Conservation (phyloP, 768 basidiomycete genomes). For the Tylopilus intermedius region DNA sequence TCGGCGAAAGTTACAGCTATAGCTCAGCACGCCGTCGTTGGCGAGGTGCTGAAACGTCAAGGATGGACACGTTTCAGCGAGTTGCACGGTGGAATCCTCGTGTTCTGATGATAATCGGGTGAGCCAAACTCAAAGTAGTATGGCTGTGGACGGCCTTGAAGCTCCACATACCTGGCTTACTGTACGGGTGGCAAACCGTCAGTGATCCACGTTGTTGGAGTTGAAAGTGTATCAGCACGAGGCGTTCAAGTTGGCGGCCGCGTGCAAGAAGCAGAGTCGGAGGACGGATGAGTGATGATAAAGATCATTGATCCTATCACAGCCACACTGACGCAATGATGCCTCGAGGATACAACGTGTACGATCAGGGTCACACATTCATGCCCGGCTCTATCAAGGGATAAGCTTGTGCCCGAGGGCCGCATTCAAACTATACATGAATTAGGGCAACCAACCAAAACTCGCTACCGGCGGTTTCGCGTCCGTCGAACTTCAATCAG, state of each 20-base stretch:
- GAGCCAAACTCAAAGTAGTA: not conserved
- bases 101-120: slow-evolving; percentile 9
- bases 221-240: slow-evolving; percentile 5
- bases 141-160: not conserved
- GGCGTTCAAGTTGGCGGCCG: not conserved
- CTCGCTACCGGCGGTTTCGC: not conserved
- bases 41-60: slow-evolving; percentile 3
- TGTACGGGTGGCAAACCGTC: not conserved
- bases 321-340: slow-evolving; percentile 15
- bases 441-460: not conserved
- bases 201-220: slow-evolving; percentile 7
- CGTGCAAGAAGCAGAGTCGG: not conserved
- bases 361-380: not conserved
- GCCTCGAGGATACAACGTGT: slow-evolving; percentile 25
- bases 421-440: not conserved
- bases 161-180: slow-evolving; percentile 3
- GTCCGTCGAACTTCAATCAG: not conserved
- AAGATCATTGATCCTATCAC: slow-evolving; percentile 1
- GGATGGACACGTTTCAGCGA: slow-evolving; percentile 1
- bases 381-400: not conserved
- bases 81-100: slow-evolving; percentile 12
- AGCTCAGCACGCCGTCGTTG: slow-evolving; percentile 1
- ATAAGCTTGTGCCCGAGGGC: not conserved
- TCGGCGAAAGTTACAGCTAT: slow-evolving; percentile 3
- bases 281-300: not conserved